Conservation (phyloP, 2,329 filamentous ascomycete genomes). For the Aspergillus latus region DNA sequence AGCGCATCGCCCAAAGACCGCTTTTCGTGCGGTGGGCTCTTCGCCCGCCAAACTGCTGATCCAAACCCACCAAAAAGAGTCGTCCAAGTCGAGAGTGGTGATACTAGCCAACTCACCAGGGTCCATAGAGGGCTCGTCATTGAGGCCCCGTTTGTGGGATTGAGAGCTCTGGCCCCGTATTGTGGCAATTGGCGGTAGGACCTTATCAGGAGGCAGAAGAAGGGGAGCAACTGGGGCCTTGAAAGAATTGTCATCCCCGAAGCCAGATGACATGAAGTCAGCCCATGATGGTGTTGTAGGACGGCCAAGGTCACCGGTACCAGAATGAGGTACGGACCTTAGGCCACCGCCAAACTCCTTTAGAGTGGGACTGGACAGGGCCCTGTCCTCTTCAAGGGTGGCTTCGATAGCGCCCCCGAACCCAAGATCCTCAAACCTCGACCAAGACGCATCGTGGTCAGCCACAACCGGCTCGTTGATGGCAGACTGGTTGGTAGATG, state of each 20-base stretch:
- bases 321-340: conserved; percentile 66
- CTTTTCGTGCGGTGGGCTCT: conserved; percentile 80
- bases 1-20: conserved; percentile 90
- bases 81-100: conserved; percentile 78
- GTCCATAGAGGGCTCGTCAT: conserved; percentile 68
- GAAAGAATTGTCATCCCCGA: conserved; percentile 73
- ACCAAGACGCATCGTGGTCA: conserved; percentile 88
- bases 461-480: conserved; percentile 69
- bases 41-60: conserved; percentile 93
- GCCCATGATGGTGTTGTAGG: conserved; percentile 98
- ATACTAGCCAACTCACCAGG: conserved; percentile 95
- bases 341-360: conserved; percentile 53
- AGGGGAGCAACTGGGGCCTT: conserved; percentile 61
- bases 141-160: conserved; percentile 73
- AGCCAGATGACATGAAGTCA: conserved; percentile 92
- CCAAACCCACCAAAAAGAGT: conserved; percentile 99
- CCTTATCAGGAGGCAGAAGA: conserved; percentile 86
- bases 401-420: conserved; percentile 75
- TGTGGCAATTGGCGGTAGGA: conserved; percentile 76
- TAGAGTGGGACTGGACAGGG: conserved; percentile 31
- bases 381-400: conserved; percentile 61
- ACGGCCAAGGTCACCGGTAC: conserved; percentile 66
- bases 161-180: conserved; percentile 78
- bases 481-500: conserved; percentile 81
- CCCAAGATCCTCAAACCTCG: conserved; percentile 90